A percentile compares a stretch with the other conserved stretches of the same genome.
Conservation (phyloP, 805 yeast species). For the Saccharomycopsis synnaedendra region DNA sequence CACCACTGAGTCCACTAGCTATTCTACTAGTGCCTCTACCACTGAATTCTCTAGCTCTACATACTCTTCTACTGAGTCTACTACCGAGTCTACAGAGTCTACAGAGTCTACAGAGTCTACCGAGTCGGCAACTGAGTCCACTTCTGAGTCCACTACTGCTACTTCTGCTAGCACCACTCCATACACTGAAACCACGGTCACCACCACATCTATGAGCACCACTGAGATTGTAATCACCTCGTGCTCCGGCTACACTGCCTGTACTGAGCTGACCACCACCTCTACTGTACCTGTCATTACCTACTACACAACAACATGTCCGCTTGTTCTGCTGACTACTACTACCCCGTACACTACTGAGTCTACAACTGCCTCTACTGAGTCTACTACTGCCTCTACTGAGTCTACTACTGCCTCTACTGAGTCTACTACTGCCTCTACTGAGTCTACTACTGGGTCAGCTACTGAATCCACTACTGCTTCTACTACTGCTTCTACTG, state of each 20-base stretch:
- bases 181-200: neutral
- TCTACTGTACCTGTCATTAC: slow-evolving; percentile 5
- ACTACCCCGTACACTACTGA: slow-evolving; percentile 3
- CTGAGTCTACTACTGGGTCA: neutral
- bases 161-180: slow-evolving; percentile 5
- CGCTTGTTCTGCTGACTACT: slow-evolving; percentile 3
- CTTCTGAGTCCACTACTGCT: neutral
- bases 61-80: slow-evolving; percentile 3
- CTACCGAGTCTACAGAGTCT: slow-evolving; percentile 3
- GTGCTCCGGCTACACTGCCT: slow-evolving; percentile 7
- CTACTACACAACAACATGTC: slow-evolving; percentile 14
- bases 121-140: too few species aligned
- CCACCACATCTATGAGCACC: neutral
- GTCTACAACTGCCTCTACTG: slow-evolving; percentile 3
- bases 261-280: slow-evolving; percentile 3
- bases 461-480: neutral
- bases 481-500: slow-evolving; percentile 1
- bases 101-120: slow-evolving; percentile 4
- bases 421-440: neutral
- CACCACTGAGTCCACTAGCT: neutral
- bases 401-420: neutral
- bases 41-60: slow-evolving; percentile 14
- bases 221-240: slow-evolving; percentile 14
- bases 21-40: neutral
- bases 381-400: neutral